phyloP scores from a whole-genome alignment of 345 rosid genomes.

The Salix viminalis region DNA sequence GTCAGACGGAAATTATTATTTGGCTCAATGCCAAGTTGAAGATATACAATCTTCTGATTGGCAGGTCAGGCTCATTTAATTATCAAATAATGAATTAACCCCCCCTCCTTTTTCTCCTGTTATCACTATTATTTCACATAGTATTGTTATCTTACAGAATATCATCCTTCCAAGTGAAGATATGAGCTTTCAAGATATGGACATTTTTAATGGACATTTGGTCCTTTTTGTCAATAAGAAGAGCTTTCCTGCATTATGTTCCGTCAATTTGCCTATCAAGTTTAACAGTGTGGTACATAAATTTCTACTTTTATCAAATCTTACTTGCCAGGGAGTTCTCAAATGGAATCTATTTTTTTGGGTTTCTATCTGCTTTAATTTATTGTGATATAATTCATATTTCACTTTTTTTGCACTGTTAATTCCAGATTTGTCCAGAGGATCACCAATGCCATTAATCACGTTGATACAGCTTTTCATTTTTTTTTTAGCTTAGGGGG shows the following conservation, averaged over 20 bases:
- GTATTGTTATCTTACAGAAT: conserved; percentile 36
- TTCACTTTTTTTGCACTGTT: too few relatives aligned
- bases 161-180: conserved; percentile 60
- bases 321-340: neutral
- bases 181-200: conserved; percentile 72
- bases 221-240: conserved; percentile 59
- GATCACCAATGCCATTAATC: too few relatives aligned
- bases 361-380: too few relatives aligned
- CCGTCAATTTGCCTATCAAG: conserved; percentile 60
- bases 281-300: conserved; percentile 40
- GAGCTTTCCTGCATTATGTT: conserved; percentile 59
- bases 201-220: conserved; percentile 63
- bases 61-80: conserved; percentile 43
- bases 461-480: too few relatives aligned
- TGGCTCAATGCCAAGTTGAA: conserved; percentile 51
- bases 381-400: too few relatives aligned
- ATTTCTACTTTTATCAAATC: conserved; percentile 2
- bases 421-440: too few relatives aligned
- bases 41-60: conserved; percentile 43
- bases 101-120: neutral
- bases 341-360: neutral
- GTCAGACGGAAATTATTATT: conserved; percentile 49
- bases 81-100: neutral
- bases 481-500: too few relatives aligned
- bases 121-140: neutral